A percentile compares a stretch with the other conserved stretches of the same genome.
These are phyloP conservation scores for Fraxinus velutina DNA, from an alignment of 305 asterid genomes.

Conservation along the genomic window DNA sequence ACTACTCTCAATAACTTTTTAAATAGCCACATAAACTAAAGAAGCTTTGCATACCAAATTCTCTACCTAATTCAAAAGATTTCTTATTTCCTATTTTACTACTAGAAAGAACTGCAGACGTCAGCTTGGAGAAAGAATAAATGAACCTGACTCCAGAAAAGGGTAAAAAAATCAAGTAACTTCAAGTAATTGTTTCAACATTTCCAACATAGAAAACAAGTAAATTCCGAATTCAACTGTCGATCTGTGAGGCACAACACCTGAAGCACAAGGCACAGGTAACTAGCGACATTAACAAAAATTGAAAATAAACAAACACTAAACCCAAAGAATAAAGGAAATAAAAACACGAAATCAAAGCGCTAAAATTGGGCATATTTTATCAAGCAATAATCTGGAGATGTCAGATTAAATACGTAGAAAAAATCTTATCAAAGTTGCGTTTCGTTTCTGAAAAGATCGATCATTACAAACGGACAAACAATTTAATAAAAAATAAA, in stretches of 20 bases:
- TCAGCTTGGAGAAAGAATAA: not conserved
- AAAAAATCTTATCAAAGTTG: not conserved
- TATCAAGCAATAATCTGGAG: not conserved
- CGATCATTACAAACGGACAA: constrained; percentile 14
- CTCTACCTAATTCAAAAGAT: constrained; percentile 1
- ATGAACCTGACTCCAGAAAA: constrained; percentile 13
- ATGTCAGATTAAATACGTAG: constrained; percentile 14
- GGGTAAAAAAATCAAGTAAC: not conserved
- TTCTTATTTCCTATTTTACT: not conserved
- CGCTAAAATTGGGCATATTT: constrained; percentile 4
- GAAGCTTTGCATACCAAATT: constrained; percentile 10
- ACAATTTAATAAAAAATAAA: not conserved
- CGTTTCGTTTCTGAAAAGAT: constrained; percentile 26
- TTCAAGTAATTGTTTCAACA: constrained; percentile 15
- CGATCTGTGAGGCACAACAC: constrained; percentile 25
- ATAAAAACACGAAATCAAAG: not conserved
- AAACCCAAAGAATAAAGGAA: constrained; percentile 14
- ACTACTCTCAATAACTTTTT: not conserved
- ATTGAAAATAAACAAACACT: constrained; percentile 18
- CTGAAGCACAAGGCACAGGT: constrained; percentile 27
- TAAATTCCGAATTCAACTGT: constrained; percentile 1
- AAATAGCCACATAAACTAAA: not conserved
- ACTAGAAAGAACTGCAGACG: not conserved
- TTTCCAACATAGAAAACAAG: not conserved
- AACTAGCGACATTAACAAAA: constrained; percentile 16